A percentile compares a stretch with the other conserved stretches of the same genome.
Evolutionary conservation across 768 basidiomycete species (phyloP).

Genomic region (Lactarius tabidus): DNA sequence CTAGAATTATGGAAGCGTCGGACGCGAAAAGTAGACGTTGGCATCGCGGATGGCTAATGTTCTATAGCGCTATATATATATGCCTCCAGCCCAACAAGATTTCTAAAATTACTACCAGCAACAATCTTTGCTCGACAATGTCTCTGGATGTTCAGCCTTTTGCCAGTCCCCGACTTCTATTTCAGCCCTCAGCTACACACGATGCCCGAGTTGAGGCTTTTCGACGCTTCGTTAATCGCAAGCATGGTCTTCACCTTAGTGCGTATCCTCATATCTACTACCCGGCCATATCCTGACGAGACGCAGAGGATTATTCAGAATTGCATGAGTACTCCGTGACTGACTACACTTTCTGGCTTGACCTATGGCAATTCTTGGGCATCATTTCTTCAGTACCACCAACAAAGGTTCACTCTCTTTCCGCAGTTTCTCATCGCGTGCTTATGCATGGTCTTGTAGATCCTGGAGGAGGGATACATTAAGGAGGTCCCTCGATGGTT

Average conservation of each 20-base stretch:
- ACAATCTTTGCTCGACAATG: too few species aligned
- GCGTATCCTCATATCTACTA: conserved; percentile 15
- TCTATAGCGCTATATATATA: too few species aligned
- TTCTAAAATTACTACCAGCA: too few species aligned
- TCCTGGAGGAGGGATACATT: conserved; percentile 41
- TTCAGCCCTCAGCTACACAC: conserved; percentile 40
- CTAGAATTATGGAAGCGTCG: too few species aligned
- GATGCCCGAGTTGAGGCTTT: conserved; percentile 48
- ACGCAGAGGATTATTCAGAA: conserved; percentile 48
- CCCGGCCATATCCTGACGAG: background rate
- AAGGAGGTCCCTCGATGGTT: conserved; percentile 67
- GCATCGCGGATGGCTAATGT: too few species aligned
- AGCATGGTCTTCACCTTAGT: conserved; percentile 53
- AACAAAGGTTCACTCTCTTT: conserved; percentile 36
- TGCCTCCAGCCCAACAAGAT: too few species aligned
- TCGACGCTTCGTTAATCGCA: conserved; percentile 57
- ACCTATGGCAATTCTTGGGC: conserved; percentile 61
- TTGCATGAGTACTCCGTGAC: conserved; percentile 66
- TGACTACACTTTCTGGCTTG: conserved; percentile 64
- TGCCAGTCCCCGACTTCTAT: too few species aligned
- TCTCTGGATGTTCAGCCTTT: too few species aligned
- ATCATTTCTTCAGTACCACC: conserved; percentile 60
- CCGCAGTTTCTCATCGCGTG: background rate
- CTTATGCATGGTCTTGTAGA: conserved; percentile 6
- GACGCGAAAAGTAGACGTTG: too few species aligned